Percentiles rank a stretch among this genome's conserved stretches.
Evolutionary conservation across 2,329 filamentous ascomycete genomes (phyloP).

Genomic region (Incumbomyces lentus): DNA sequence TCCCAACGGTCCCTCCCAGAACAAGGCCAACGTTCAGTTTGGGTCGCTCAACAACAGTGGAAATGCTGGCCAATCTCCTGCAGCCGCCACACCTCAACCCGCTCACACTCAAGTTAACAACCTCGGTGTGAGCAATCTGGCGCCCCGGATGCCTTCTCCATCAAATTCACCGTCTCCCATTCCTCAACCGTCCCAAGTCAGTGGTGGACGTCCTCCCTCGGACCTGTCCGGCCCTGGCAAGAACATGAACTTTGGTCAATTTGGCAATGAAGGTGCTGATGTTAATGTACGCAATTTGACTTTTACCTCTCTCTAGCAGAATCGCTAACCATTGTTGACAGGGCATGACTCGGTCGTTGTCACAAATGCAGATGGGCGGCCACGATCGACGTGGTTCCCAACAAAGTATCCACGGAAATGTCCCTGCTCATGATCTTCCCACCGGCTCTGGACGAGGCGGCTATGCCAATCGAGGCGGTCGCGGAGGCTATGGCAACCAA

Average conservation of each 20-base stretch:
- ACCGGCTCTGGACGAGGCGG: conserved; percentile 45
- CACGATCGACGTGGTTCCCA: conserved; percentile 81
- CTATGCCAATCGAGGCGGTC: conserved; percentile 43
- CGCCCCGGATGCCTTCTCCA: conserved; percentile 63
- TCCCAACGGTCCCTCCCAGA: conserved; percentile 49
- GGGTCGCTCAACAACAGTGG: conserved; percentile 55
- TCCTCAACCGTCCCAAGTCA: conserved; percentile 72
- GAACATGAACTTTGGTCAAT: conserved; percentile 71
- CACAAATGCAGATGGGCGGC: conserved; percentile 50
- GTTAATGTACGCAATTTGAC: conserved; percentile 46
- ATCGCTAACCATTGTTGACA: conserved; percentile 25
- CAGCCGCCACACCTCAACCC: conserved; percentile 31
- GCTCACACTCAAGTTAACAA: conserved; percentile 15
- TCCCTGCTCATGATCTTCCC: conserved; percentile 49
- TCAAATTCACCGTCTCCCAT: conserved; percentile 87
- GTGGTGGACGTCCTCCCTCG: conserved; percentile 72
- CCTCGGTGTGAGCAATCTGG: conserved; percentile 17
- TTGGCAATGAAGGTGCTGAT: conserved; percentile 59
- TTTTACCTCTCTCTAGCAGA: too few relatives aligned
- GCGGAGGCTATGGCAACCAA: conserved; percentile 47
- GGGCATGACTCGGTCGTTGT: conserved; percentile 60
- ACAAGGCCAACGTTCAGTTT: conserved; percentile 46
- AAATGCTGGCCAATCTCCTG: conserved; percentile 51
- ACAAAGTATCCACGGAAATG: conserved; percentile 68
- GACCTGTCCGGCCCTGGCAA: conserved; percentile 59